Evolutionary conservation across 345 rosid species (phyloP).

Genomic region (Crucihimalaya himalaica): DNA sequence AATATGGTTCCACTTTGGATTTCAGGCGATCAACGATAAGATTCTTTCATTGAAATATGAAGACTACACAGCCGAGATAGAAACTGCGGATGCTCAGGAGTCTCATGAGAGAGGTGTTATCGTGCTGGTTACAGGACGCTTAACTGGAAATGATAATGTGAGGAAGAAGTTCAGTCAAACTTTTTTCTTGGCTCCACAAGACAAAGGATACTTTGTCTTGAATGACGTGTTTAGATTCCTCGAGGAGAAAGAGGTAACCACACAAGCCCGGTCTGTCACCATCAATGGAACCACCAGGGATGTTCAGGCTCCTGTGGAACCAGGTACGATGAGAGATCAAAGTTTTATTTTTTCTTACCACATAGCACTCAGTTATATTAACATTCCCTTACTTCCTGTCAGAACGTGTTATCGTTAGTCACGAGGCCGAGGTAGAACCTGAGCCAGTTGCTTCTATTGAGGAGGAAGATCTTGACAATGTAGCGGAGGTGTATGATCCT

Average conservation of each 20-base stretch:
- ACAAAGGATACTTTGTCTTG: constrained; percentile 83
- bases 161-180: constrained; percentile 82
- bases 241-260: constrained; percentile 54
- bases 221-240: constrained; percentile 84
- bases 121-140: constrained; percentile 79
- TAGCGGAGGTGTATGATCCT: constrained; percentile 44
- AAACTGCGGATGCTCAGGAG: constrained; percentile 88
- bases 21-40: constrained; percentile 49
- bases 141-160: constrained; percentile 73
- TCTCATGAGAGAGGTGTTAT: constrained; percentile 74
- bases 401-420: constrained; percentile 37
- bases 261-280: constrained; percentile 38
- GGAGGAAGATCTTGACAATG: constrained; percentile 41
- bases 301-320: constrained; percentile 43
- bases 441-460: constrained; percentile 42
- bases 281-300: constrained; percentile 44
- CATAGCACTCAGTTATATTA: background rate
- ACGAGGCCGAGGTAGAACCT: constrained; percentile 28
- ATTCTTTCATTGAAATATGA: constrained; percentile 58
- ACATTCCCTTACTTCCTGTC: background rate
- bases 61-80: constrained; percentile 78
- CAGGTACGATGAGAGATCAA: constrained; percentile 44
- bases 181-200: constrained; percentile 94
- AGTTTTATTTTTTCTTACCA: background rate
- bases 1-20: constrained; percentile 9